Evolutionary conservation across 345 rosid species (phyloP), one percentile per base, ranked within the genome.

Genomic region (Gossypium turneri): DNA sequence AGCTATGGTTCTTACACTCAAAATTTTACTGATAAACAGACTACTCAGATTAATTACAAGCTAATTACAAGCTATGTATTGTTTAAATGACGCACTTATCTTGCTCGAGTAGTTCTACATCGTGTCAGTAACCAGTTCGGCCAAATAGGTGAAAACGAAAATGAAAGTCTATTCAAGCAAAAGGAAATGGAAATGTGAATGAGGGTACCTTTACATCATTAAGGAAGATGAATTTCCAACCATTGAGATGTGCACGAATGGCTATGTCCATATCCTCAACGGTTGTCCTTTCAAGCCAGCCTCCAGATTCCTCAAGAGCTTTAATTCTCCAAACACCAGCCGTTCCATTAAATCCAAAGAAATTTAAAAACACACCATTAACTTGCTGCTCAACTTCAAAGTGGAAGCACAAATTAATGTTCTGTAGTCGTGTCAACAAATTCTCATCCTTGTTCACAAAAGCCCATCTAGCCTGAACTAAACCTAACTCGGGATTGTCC

Each of bases 251-350:
- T 1, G 97, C 97, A 0, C 94, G 91, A 25, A 91, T 91, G 53
- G 97, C 97, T 66, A 91, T 91, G 81, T 91, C 97, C 97, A 90
- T 91, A 78, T 91, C 97, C 84, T 91, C 97, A 0, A 91, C 94
- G 19, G 97, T 91, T 43, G 97, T 91, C 62, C 97, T 83, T 79
- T 91, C 97, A 74, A 91, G 97, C 97, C 97, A 91, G 11, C 97
- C 97, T 67, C 97, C 97, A 41, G 94, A 90, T 47, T 90, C 97
- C 81, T 90, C 94, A 15, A 92, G 92, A 75, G 97, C 88, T 81
- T 88, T 92, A 27, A 90, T 92, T 79, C 97, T 87, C 97, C 97
- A 92, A 53, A 92, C 89, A 70, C 97, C 94, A 79, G 94, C 94
- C 76, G 97, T 92, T 80, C 97, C 97, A 83, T 92, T 92, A 67